Evolutionary conservation across 352 stramenopile genomes (phyloP), one percentile per base, ranked within the genome.

Genomic region (Globisporangium irregulare): DNA sequence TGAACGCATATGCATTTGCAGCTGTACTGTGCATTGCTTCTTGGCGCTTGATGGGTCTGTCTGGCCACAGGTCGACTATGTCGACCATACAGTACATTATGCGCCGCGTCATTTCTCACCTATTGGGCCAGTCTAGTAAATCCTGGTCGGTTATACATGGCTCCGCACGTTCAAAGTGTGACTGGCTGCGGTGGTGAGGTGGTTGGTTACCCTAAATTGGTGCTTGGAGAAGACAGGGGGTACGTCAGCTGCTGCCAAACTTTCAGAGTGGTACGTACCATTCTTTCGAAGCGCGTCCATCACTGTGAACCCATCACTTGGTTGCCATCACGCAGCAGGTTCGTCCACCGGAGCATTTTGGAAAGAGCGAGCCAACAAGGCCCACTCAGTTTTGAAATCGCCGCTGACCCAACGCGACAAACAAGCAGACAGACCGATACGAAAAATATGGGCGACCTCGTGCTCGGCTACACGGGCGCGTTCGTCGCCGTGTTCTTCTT

Each of bases 401-500:
- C 38, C 53, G 6, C 22, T 34, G 61, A 66, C 12, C 41, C 32
- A 46, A 20, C 55, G 29, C 14, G 14, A 48, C 32, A 38, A 38
- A 12, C 32, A 38, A 38, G 29, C 18, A 24, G 24, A 9, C 29
- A 29, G 18, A 59, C 0, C 10, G 18, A 38, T 9, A 58, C 3
- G 27, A 60, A 10, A 24, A 27, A 41, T 22, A 70, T 69, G 57
- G 68, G 76, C 32, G 50, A 86, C 57, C 61, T 87, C 6, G 54
- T 82, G 32, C 59, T 86, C 2, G 87, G 87, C 67, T 94, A 92
- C 70, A 56, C 70, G 1, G 83, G 82, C 48, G 79, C 84, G 34
- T 62, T 85, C n/a, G 65, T 91, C 56, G 82, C 87, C 32, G 82
- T 93, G 59, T 90, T 94, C 71, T 94, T 94, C 77, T 94, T 89